These are phyloP conservation scores for Brassica cretica DNA, from an alignment of 345 rosid species.

Conservation along the genomic window DNA sequence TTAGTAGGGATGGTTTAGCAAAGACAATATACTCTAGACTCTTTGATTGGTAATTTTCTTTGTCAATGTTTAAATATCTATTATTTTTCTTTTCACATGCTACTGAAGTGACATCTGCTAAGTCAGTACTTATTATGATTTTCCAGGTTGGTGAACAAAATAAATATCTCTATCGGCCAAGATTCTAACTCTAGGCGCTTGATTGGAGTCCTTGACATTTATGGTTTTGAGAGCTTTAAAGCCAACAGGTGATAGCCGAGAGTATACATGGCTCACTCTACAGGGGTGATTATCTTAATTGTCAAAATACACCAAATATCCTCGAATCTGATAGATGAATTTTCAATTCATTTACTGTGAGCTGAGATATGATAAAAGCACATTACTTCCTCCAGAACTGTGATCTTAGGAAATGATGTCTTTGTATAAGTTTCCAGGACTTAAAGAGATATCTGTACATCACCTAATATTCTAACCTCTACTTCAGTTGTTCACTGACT, in stretches of 20 bases:
- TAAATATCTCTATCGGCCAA: constrained; percentile 73
- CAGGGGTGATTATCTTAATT: constrained; percentile 6
- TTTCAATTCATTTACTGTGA: background rate
- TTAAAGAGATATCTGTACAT: background rate
- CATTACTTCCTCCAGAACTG: background rate
- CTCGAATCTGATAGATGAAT: background rate
- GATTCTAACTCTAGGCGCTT: constrained; percentile 61
- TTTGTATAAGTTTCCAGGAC: constrained; percentile 13
- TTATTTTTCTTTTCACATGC: background rate
- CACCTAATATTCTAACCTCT: constrained; percentile 12
- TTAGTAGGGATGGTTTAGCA: constrained; percentile 91
- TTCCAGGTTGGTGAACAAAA: constrained; percentile 82
- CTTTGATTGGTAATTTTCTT: constrained; percentile 69
- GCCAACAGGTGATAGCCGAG: constrained; percentile 64
- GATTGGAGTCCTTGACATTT: constrained; percentile 90
- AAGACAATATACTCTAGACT: constrained; percentile 83
- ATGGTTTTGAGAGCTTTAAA: constrained; percentile 91
- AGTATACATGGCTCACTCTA: background rate
- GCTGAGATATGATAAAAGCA: constrained; percentile 4
- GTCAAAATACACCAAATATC: constrained; percentile 4
- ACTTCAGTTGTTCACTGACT: constrained; percentile 25
- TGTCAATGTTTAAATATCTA: constrained; percentile 11
- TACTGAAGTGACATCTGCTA: constrained; percentile 6
- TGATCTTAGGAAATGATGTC: constrained; percentile 6
- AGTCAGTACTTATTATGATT: constrained; percentile 17